Conservation (phyloP, 768 basidiomycete species). For the Boletus vinaceobasis region DNA sequence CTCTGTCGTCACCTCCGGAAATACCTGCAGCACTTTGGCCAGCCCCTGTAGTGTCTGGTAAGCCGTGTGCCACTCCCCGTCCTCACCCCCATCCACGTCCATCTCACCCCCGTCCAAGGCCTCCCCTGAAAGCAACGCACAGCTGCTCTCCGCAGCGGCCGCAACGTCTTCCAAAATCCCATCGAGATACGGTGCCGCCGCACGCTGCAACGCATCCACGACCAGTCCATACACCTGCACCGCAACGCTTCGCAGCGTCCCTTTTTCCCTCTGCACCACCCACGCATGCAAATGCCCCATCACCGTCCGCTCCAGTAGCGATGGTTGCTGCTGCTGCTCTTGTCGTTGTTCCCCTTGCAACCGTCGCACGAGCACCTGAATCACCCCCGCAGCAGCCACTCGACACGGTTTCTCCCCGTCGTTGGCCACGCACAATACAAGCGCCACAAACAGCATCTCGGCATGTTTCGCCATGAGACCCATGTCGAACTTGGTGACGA, state of each 20-base stretch:
- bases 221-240: constrained; percentile 81
- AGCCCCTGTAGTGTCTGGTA: constrained; percentile 75
- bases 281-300: constrained; percentile 76
- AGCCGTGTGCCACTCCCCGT: constrained; percentile 75
- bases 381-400: constrained; percentile 80
- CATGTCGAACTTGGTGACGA: constrained; percentile 80
- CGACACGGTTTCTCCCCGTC: constrained; percentile 89
- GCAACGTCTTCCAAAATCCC: constrained; percentile 57
- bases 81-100: constrained; percentile 47
- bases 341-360: constrained; percentile 53
- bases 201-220: constrained; percentile 60
- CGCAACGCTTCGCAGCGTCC: constrained; percentile 66
- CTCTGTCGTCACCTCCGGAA: constrained; percentile 46
- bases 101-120: constrained; percentile 36
- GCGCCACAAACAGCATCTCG: constrained; percentile 85
- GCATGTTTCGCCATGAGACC: constrained; percentile 73
- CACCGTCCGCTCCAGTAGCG: constrained; percentile 48
- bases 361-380: constrained; percentile 71
- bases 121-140: not conserved
- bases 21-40: constrained; percentile 57
- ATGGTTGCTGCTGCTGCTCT: constrained; percentile 43
- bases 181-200: constrained; percentile 42
- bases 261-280: constrained; percentile 61
- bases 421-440: constrained; percentile 92
- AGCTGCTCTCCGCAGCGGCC: constrained; percentile 17